A percentile compares a stretch with the other conserved stretches of the same genome.
Evolutionary conservation across 2,329 filamentous ascomycete genomes (phyloP).

Genomic region (Thielaviopsis musarum): DNA sequence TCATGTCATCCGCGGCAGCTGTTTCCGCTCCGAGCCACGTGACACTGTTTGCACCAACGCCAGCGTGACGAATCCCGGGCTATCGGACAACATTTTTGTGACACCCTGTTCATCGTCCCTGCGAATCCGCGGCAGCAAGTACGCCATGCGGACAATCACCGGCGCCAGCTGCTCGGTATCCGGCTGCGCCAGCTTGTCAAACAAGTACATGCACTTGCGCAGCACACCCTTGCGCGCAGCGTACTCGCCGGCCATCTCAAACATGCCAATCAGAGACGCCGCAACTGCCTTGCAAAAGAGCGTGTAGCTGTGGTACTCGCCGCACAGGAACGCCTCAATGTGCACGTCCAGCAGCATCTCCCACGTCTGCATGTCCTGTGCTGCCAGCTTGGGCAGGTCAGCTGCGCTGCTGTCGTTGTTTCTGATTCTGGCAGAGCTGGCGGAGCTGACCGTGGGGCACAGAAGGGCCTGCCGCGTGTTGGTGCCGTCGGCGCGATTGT

Average conservation of each 20-base stretch:
- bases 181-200: background rate
- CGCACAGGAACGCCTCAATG: background rate
- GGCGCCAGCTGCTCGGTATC: background rate
- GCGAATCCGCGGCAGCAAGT: background rate
- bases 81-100: background rate
- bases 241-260: background rate
- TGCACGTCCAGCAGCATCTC: background rate
- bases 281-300: background rate
- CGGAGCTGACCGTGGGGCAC: background rate
- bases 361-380: background rate
- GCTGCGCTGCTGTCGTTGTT: too few relatives aligned
- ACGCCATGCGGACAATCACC: background rate
- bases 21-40: background rate
- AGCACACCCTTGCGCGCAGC: background rate
- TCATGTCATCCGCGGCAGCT: background rate
- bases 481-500: background rate
- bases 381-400: background rate
- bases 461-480: background rate
- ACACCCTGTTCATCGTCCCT: background rate
- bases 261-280: background rate
- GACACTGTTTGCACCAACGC: background rate
- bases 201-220: background rate
- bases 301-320: background rate
- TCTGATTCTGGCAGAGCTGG: too few relatives aligned
- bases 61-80: background rate